Conservation (phyloP, 1,139 yeast species). For the Taphrina deformans region DNA sequence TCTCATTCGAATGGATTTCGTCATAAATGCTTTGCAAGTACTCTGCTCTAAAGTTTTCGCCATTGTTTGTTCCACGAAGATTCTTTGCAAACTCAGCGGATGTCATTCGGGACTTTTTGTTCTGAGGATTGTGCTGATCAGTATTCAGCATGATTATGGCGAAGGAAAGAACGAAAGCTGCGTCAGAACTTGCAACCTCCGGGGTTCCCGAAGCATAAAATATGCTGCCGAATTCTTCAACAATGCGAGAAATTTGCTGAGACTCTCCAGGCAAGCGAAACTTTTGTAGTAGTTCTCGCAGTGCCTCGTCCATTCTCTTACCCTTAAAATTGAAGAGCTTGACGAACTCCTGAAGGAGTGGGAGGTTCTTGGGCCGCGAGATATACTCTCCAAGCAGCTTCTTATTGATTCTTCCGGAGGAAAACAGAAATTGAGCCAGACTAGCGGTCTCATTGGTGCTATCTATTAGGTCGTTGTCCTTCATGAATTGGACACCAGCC, state of each 20-base stretch:
- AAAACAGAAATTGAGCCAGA: slow-evolving; percentile 72
- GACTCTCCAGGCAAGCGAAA: slow-evolving; percentile 97
- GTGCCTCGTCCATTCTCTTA: slow-evolving; percentile 87
- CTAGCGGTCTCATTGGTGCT: slow-evolving; percentile 57
- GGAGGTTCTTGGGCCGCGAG: slow-evolving; percentile 69
- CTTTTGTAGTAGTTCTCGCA: slow-evolving; percentile 73
- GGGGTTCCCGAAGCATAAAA: slow-evolving; percentile 52
- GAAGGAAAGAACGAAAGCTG: slow-evolving; percentile 82
- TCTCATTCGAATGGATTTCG: slow-evolving; percentile 81
- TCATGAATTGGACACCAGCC: slow-evolving; percentile 65
- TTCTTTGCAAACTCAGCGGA: slow-evolving; percentile 77
- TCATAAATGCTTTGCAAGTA: slow-evolving; percentile 82
- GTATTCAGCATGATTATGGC: slow-evolving; percentile 85
- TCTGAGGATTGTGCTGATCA: slow-evolving; percentile 78
- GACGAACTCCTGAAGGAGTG: slow-evolving; percentile 65
- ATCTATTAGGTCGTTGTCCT: slow-evolving; percentile 63
- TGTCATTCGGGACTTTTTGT: slow-evolving; percentile 70
- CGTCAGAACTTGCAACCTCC: slow-evolving; percentile 55
- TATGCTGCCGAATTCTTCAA: slow-evolving; percentile 79
- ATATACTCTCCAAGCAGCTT: slow-evolving; percentile 81
- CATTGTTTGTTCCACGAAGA: slow-evolving; percentile 70
- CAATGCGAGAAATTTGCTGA: slow-evolving; percentile 89
- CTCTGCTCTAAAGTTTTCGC: slow-evolving; percentile 69
- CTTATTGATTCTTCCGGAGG: slow-evolving; percentile 79
- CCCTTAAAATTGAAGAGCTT: slow-evolving; percentile 70